Evolutionary conservation across 108 stramenopile genomes (phyloP).

Genomic region (Nitzschia putrida): DNA sequence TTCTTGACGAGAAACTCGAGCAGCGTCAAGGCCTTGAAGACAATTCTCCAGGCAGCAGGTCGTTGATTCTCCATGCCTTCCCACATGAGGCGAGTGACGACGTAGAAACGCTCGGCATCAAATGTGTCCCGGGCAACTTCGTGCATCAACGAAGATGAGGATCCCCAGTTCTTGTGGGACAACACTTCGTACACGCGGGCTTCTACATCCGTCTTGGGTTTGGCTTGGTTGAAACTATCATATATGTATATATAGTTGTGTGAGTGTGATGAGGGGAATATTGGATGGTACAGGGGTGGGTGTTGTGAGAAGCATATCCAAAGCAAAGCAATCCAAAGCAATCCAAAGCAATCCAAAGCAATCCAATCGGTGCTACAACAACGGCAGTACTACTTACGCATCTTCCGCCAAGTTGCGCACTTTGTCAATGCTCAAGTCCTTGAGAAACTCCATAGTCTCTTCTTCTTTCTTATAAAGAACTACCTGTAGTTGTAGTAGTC

Average conservation of each 20-base stretch:
- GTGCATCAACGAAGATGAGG: conserved; percentile 93
- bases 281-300: no score
- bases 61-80: conserved; percentile 84
- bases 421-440: conserved; percentile 87
- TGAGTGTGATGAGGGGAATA: no score
- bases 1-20: conserved; percentile 95
- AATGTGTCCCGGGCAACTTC: conserved; percentile 93
- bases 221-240: conserved; percentile 80
- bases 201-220: conserved; percentile 93
- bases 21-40: conserved; percentile 91
- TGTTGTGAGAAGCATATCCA: no score
- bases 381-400: conserved; percentile 74
- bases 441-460: conserved; percentile 77
- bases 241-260: background rate
- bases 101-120: conserved; percentile 84
- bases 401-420: conserved; percentile 89
- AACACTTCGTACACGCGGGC: conserved; percentile 94
- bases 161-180: conserved; percentile 98
- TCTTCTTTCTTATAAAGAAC: no score
- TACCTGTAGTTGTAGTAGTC: background rate
- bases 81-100: conserved; percentile 79
- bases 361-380: no score
- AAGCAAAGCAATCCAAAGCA: no score
- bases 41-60: conserved; percentile 84
- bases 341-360: no score